A percentile compares a stretch with the other conserved stretches of the same genome.
phyloP scores from a whole-genome alignment of 1,139 yeast genomes.

The Suhomyces kunorum region DNA sequence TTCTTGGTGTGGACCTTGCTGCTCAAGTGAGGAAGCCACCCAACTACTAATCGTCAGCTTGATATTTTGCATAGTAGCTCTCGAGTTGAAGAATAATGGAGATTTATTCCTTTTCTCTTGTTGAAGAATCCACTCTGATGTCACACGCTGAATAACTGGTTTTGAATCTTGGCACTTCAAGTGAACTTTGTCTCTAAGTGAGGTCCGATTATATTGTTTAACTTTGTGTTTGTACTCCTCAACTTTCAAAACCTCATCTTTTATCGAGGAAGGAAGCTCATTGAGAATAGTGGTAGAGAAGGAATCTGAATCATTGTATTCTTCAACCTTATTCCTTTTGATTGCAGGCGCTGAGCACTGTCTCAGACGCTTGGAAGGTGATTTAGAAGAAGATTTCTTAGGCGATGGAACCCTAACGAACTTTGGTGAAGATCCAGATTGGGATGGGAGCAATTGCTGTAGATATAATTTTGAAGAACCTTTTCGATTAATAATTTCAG shows the following conservation, averaged over 20 bases:
- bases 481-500: constrained; percentile 9
- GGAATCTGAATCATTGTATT: constrained; percentile 25
- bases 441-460: constrained; percentile 45
- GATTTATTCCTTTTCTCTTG: constrained; percentile 23
- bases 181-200: constrained; percentile 34
- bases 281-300: constrained; percentile 46
- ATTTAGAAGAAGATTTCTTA: constrained; percentile 21
- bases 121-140: constrained; percentile 28
- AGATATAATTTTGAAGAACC: constrained; percentile 24
- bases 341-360: constrained; percentile 15
- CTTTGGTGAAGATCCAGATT: constrained; percentile 32
- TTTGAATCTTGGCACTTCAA: constrained; percentile 20
- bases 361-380: constrained; percentile 16
- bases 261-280: constrained; percentile 49
- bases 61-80: constrained; percentile 35
- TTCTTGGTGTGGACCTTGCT: constrained; percentile 58
- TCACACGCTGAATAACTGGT: constrained; percentile 23
- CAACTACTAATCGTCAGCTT: constrained; percentile 44
- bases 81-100: constrained; percentile 41
- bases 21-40: constrained; percentile 46
- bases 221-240: constrained; percentile 32
- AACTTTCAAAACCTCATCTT: constrained; percentile 44
- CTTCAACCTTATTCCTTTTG: constrained; percentile 13
- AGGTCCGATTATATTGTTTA: constrained; percentile 30
- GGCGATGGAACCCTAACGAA: constrained; percentile 41